These are phyloP conservation scores for Dalechampia spathulata DNA, from an alignment of 441 rosid genomes.

Conservation along the genomic window DNA sequence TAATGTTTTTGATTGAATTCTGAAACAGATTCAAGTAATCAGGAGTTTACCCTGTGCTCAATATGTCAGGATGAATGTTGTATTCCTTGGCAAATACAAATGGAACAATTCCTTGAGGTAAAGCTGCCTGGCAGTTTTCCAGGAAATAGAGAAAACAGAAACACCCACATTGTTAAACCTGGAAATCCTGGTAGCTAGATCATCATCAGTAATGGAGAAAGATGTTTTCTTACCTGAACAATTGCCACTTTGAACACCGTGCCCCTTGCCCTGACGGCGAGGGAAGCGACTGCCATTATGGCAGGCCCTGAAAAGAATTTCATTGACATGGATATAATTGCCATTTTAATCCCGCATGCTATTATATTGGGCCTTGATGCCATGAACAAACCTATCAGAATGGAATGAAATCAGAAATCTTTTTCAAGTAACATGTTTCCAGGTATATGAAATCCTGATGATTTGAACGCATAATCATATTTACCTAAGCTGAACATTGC, in stretches of 20 bases:
- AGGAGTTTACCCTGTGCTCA: constrained; percentile 63
- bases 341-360: constrained; percentile 63
- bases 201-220: neutral
- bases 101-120: constrained; percentile 89
- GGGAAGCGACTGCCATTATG: constrained; percentile 59
- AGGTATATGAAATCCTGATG: too few relatives aligned
- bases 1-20: too few relatives aligned
- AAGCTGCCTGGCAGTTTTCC: constrained; percentile 60
- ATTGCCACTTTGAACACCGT: constrained; percentile 49
- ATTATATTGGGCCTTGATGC: constrained; percentile 58
- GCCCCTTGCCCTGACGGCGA: constrained; percentile 42
- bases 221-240: constrained; percentile 49
- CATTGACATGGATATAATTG: constrained; percentile 42
- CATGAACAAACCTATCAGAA: constrained; percentile 70
- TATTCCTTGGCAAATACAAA: constrained; percentile 92
- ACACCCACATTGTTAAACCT: neutral
- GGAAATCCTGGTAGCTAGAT: neutral
- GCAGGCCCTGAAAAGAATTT: constrained; percentile 67
- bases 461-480: neutral
- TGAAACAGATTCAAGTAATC: neutral
- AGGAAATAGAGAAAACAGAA: neutral
- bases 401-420: too few relatives aligned
- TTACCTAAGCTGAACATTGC: constrained; percentile 96
- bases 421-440: too few relatives aligned
- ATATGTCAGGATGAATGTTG: constrained; percentile 65